A percentile compares a stretch with the other conserved stretches of the same genome.
phyloP scores from a whole-genome alignment of 2,329 filamentous ascomycete genomes.

The Fusarium mangiferae region DNA sequence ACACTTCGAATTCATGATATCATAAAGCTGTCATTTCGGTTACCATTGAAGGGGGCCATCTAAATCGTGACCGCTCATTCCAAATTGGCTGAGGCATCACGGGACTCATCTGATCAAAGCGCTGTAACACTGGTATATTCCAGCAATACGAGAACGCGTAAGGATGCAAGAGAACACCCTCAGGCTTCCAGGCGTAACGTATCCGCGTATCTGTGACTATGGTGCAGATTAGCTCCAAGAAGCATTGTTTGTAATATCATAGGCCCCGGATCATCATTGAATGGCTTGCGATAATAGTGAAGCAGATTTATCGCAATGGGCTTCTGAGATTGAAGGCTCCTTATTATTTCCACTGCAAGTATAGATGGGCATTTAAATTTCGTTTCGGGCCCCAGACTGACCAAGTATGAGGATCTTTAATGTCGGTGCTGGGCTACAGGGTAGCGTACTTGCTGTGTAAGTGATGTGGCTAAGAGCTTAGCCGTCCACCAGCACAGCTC shows the following conservation, averaged over 20 bases:
- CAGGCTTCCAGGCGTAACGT: neutral
- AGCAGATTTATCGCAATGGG: neutral
- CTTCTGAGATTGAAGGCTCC: rapidly evolving
- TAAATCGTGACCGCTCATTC: neutral
- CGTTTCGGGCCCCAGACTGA: neutral
- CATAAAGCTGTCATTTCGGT: neutral
- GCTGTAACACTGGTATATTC: neutral
- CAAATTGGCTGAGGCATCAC: neutral
- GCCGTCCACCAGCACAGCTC: neutral
- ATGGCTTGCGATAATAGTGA: rapidly evolving
- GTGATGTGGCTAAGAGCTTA: neutral
- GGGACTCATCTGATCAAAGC: too few species aligned
- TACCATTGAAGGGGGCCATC: too few species aligned
- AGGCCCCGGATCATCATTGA: too few species aligned
- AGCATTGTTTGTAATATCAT: rapidly evolving
- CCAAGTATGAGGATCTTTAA: too few species aligned
- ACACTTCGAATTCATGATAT: neutral
- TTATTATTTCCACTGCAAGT: too few species aligned
- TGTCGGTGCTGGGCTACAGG: neutral
- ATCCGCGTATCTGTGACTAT: neutral
- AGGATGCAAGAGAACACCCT: too few species aligned
- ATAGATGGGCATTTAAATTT: neutral
- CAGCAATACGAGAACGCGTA: neutral
- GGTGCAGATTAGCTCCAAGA: rapidly evolving
- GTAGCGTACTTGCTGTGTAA: neutral